Base-by-base conservation (phyloP, 345 rosid species). In the Eucalyptus caleyi region DNA sequence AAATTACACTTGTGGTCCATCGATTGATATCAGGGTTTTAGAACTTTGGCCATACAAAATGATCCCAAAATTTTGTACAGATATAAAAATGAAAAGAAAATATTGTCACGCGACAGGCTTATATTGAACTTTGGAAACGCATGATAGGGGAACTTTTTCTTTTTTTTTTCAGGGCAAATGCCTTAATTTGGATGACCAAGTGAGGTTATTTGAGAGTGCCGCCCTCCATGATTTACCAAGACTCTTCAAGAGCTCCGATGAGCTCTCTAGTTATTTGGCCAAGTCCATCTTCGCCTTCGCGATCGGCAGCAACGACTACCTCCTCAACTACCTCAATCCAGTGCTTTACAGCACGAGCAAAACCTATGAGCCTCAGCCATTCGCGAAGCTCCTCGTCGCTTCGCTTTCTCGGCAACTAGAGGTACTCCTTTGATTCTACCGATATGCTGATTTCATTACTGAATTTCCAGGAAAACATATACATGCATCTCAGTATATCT, bases 261-360 rank as follows among this genome's bases (percentile, higher is more conserved):
- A 82, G 44, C 67, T 91, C 5, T 88, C 83, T 6, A 47, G 86
- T 3, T 86, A 95, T 91, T 83, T 95, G 67, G 88, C 93, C 16
- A 90, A 93, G 87, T 92, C 96, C 8, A 91, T 93, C n/a, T 89
- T 90, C 12, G 6, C 93, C 37, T 50, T 92, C 59, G 47, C 93
- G 7, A 53, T 67, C 10, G 94, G 96, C 88, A 95, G 90, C 80
- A 95, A 95, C 24, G 95, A 95, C 88, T 93, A 92, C 89, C 16
- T 95, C 65, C 37, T 21, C 18, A 89, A 90, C 87, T 91, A 91
- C 86, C 87, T 88, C 87, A 65, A 72, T 16, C 59, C 89, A 23
- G 12, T 8, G 7, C 16, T 26, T 0, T 72, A 26, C 69, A 30
- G 12, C 82, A 34, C 26, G 26, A 72, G 82, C 82, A 72, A 10